These are phyloP conservation scores for Chlorella sp. DNA, from an alignment of 139 green algal species.

Conservation along the genomic window DNA sequence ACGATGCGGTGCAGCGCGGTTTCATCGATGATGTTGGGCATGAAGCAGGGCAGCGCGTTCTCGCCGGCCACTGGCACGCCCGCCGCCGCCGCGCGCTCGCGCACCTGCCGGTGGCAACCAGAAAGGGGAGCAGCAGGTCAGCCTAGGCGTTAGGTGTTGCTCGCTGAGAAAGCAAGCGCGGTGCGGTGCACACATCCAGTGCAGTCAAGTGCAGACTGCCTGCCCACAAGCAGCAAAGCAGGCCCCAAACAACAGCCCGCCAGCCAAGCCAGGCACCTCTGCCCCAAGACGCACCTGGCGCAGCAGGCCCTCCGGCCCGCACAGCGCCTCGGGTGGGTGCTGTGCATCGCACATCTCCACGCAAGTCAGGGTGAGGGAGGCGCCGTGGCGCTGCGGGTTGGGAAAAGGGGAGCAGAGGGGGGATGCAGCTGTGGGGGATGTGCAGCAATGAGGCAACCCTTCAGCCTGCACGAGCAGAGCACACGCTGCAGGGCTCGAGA, in stretches of 20 bases:
- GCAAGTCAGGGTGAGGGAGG: conserved; percentile 94
- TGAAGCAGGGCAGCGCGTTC: conserved; percentile 94
- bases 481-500: background rate
- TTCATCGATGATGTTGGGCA: conserved; percentile 62
- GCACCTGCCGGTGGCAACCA: conserved; percentile 68
- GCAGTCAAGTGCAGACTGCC: too few relatives aligned
- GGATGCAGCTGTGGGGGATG: background rate
- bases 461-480: too few relatives aligned
- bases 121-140: too few relatives aligned
- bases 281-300: conserved; percentile 44
- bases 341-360: conserved; percentile 98
- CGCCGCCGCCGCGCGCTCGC: conserved; percentile 58
- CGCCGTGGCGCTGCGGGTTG: conserved; percentile 60
- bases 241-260: background rate
- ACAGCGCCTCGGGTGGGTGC: conserved; percentile 88
- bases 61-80: conserved; percentile 87
- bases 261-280: too few relatives aligned
- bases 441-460: too few relatives aligned
- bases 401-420: background rate
- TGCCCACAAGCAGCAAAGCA: too few relatives aligned
- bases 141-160: too few relatives aligned
- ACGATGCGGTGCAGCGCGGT: conserved; percentile 59
- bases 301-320: conserved; percentile 91
- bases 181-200: too few relatives aligned
- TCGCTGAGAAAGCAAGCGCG: too few relatives aligned